A percentile compares a stretch with the other conserved stretches of the same genome.
phyloP scores from a whole-genome alignment of 1,284 basidiomycete genomes.

The Thecaphora thlaspeos region DNA sequence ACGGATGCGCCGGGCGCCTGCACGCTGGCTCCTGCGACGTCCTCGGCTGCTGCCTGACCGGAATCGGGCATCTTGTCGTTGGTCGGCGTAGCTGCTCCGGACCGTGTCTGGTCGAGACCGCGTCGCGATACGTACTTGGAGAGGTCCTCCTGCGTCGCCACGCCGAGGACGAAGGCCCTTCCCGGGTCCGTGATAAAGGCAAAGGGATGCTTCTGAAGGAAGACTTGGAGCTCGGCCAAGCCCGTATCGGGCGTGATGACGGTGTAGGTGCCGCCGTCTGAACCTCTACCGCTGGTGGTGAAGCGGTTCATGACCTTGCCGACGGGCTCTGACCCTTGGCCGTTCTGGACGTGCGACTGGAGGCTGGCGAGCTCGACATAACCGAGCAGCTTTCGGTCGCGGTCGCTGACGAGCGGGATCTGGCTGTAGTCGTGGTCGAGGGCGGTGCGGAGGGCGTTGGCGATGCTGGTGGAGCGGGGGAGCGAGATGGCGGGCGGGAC shows the following conservation, averaged over 20 bases:
- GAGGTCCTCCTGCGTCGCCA: constrained; percentile 49
- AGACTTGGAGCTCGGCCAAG: constrained; percentile 51
- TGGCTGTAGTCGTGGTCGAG: constrained; percentile 53
- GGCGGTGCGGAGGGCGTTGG: constrained; percentile 36
- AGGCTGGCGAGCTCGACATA: constrained; percentile 50
- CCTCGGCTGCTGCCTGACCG: background rate
- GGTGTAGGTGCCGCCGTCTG: constrained; percentile 26
- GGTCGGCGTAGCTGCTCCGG: constrained; percentile 26
- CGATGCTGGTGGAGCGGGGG: constrained; percentile 27
- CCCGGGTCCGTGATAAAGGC: constrained; percentile 53
- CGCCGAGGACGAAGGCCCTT: constrained; percentile 43
- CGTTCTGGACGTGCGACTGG: constrained; percentile 27
- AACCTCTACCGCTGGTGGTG: constrained; percentile 17
- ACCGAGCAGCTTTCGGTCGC: constrained; percentile 42
- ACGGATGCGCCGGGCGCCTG: constrained; percentile 18
- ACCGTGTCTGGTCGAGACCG: constrained; percentile 28
- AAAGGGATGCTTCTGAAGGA: constrained; percentile 47
- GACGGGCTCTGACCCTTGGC: constrained; percentile 27
- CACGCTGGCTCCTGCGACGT: background rate
- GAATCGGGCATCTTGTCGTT: constrained; percentile 7
- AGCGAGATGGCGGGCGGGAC: constrained; percentile 50
- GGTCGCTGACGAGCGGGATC: constrained; percentile 42
- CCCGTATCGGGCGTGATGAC: constrained; percentile 52
- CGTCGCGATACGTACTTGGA: constrained; percentile 43
- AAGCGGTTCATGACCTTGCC: constrained; percentile 43